Evolutionary conservation across 352 stramenopile species (phyloP), one percentile per base, ranked within the genome.

Genomic region (Globisporangium cylindrosporum): DNA sequence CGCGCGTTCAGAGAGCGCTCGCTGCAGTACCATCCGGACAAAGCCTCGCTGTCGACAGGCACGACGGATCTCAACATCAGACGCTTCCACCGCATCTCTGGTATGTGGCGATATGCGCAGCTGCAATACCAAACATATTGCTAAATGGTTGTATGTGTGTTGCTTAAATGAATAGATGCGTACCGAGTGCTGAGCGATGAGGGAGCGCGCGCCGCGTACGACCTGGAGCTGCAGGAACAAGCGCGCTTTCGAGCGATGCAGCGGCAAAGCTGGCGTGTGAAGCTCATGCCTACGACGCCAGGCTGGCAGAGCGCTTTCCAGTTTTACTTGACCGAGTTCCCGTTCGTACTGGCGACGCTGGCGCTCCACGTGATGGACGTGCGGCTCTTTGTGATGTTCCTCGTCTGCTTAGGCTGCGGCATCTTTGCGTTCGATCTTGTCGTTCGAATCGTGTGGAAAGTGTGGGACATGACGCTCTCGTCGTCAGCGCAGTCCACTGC

Each of bases 11-110:
- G 82, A 29, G 86, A 88, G 67, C 74, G 91, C 32, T 89, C 86
- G 29, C 70, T 94, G 32, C 83, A 81, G 53, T 90, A 86, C 53
- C 86, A 94, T 59, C 86, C 86, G 32, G 86, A 94, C 65, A 92
- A 91, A 60, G 73, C 82, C 27, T 48, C 56, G 2, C 12, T 36
- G 10, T 48, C 56, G 66, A 55, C n/a, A 56, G 25, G 7, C 27
- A 59, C 46, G 51, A 69, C 77, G 0, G 79, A 77, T 48, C 57
- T 84, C 8, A 69, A 69, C 46, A 72, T 64, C 12, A 57, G 53
- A 22, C 68, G 77, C 43, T 84, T 84, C 65, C 73, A 79, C 34
- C 67, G 67, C 2, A 79, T 84, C 46, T 80, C 77, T 48, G 72
- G 71, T 80, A 12, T 8, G 54, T 54, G 27, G 27, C 27, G 20